These are phyloP conservation scores for Penicillium palitans DNA, from an alignment of 2,329 filamentous ascomycete species.

Conservation along the genomic window DNA sequence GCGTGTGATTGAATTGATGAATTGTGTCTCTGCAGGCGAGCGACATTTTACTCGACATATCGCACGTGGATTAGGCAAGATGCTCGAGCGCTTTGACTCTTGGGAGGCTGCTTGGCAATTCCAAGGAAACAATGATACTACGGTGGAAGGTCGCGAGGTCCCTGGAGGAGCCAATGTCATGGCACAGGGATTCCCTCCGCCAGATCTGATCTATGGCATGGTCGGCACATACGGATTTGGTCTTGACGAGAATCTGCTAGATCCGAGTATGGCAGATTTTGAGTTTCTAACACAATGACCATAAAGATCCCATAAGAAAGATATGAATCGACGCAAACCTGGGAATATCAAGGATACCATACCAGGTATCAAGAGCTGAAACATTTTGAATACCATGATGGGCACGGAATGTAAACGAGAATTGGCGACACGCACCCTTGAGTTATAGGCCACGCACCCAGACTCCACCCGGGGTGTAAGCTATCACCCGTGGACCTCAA, in stretches of 20 bases:
- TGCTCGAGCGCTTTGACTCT: conserved; percentile 44
- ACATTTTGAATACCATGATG: background rate
- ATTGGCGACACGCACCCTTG: conserved; percentile 16
- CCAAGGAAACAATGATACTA: conserved; percentile 14
- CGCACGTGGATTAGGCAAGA: conserved; percentile 43
- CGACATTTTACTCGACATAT: conserved; percentile 45
- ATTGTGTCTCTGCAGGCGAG: conserved; percentile 44
- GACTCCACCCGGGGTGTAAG: conserved; percentile 19
- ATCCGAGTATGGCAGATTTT: conserved; percentile 45
- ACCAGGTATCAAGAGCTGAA: background rate
- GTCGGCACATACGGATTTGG: conserved; percentile 47
- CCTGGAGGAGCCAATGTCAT: conserved; percentile 44
- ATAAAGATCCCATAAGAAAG: background rate
- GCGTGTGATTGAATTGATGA: conserved; percentile 43
- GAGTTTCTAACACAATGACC: conserved; percentile 39
- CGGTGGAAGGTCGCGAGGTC: conserved; percentile 30
- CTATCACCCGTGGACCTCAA: conserved; percentile 12
- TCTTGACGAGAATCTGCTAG: conserved; percentile 43
- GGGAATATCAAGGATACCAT: background rate
- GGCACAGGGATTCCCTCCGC: conserved; percentile 44
- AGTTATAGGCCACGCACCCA: conserved; percentile 14
- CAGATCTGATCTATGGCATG: conserved; percentile 46
- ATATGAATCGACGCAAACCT: background rate
- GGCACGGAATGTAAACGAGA: conserved; percentile 18
- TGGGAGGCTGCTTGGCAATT: conserved; percentile 40